phyloP scores from a whole-genome alignment of 805 yeast genomes.

The Lipomyces kockii region DNA sequence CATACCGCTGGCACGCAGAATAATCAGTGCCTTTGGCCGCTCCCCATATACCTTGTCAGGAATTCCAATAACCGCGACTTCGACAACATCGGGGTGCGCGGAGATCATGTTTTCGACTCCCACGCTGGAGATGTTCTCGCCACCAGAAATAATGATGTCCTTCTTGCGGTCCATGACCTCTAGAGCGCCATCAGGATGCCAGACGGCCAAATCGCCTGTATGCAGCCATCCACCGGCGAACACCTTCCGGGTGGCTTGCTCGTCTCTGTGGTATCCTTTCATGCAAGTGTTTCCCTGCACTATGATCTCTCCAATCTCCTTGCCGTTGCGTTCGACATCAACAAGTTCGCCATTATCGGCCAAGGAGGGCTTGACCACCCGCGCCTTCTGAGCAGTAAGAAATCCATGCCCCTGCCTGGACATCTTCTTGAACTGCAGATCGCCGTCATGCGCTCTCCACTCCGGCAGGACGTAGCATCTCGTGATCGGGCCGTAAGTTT shows the following conservation, averaged over 20 bases:
- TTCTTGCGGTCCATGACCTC: constrained; percentile 46
- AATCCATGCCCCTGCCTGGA: constrained; percentile 47
- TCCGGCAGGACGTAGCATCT: constrained; percentile 43
- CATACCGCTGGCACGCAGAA: constrained; percentile 17
- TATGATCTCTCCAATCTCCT: constrained; percentile 46
- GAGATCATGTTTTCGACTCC: constrained; percentile 43
- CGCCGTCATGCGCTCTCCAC: constrained; percentile 42
- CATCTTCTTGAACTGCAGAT: constrained; percentile 39
- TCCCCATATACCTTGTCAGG: constrained; percentile 46
- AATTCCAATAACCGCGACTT: constrained; percentile 45
- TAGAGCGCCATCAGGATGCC: constrained; percentile 45
- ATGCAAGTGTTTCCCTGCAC: constrained; percentile 45
- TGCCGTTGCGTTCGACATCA: constrained; percentile 43
- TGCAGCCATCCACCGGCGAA: constrained; percentile 42
- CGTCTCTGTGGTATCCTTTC: constrained; percentile 44
- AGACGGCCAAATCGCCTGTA: constrained; percentile 45
- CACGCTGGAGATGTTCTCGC: constrained; percentile 47
- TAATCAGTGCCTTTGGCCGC: constrained; percentile 44
- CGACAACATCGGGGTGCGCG: constrained; percentile 42
- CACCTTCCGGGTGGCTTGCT: constrained; percentile 44
- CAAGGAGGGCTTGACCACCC: constrained; percentile 39
- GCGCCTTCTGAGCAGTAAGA: constrained; percentile 40
- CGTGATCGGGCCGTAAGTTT: constrained; percentile 47
- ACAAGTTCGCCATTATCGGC: constrained; percentile 27
- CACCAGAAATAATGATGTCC: constrained; percentile 48